Evolutionary conservation across 225 moss, liverwort and hornwort species (phyloP).

Genomic region (Sphagnum tenellum): DNA sequence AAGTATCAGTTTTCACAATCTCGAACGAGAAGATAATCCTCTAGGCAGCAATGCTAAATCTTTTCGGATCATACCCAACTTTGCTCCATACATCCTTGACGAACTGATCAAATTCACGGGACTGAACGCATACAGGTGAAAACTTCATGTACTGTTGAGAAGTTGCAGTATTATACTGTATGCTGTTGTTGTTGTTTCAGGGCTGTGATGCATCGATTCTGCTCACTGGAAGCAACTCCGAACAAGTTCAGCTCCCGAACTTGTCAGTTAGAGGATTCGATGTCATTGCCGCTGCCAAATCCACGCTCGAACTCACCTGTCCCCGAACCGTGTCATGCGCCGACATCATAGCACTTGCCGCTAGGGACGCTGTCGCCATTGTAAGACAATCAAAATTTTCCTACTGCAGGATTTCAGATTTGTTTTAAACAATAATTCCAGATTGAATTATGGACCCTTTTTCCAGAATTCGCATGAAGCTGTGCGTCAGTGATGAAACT

Average conservation of each 20-base stretch:
- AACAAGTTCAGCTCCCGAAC: constrained; percentile 34
- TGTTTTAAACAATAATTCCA: no score
- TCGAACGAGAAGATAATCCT: no score
- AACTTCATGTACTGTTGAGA: neutral
- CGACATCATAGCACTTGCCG: constrained; percentile 37
- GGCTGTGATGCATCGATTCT: constrained; percentile 56
- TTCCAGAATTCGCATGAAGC: no score
- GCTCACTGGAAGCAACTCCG: constrained; percentile 23
- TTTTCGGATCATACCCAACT: no score
- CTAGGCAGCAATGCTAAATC: no score
- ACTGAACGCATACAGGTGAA: no score
- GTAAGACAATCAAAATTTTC: constrained; percentile 4
- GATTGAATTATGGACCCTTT: no score
- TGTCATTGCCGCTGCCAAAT: constrained; percentile 38
- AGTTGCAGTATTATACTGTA: neutral
- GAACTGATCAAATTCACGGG: no score
- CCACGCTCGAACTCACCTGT: constrained; percentile 23
- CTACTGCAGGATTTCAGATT: no score
- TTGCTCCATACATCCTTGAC: no score
- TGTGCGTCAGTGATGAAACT: no score
- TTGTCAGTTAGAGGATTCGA: constrained; percentile 27
- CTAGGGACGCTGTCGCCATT: constrained; percentile 21
- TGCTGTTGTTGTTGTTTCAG: constrained; percentile 7
- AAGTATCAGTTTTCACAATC: no score
- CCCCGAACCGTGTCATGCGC: constrained; percentile 40